phyloP scores from a whole-genome alignment of 805 yeast genomes.

The Cyberlindnera maritima region DNA sequence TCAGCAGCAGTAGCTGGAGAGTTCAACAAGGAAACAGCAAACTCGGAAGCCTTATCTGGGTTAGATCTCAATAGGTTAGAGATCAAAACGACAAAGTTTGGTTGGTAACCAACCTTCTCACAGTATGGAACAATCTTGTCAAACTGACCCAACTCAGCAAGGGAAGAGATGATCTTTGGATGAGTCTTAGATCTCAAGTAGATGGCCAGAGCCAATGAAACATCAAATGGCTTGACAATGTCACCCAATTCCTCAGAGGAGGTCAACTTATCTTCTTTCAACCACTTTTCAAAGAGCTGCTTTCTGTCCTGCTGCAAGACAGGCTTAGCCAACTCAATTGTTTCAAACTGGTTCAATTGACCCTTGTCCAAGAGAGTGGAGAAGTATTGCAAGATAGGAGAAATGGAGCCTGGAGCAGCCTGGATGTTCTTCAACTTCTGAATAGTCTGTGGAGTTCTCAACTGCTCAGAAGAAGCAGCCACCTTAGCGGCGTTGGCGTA shows the following conservation, averaged over 20 bases:
- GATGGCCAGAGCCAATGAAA: constrained; percentile 84
- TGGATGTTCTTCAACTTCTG: constrained; percentile 87
- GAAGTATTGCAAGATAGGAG: constrained; percentile 92
- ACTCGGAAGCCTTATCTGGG: constrained; percentile 98
- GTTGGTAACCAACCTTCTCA: constrained; percentile 81
- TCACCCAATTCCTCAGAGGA: constrained; percentile 98
- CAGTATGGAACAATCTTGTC: constrained; percentile 95
- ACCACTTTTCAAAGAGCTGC: constrained; percentile 92
- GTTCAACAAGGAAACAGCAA: constrained; percentile 81
- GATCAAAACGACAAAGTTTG: constrained; percentile 85
- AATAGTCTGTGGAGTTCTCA: constrained; percentile 93
- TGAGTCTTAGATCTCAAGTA: constrained; percentile 81
- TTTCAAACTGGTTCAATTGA: constrained; percentile 86
- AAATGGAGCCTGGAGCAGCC: constrained; percentile 90
- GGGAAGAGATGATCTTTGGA: constrained; percentile 83
- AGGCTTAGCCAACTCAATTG: constrained; percentile 92
- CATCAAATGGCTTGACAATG: constrained; percentile 83
- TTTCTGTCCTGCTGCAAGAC: constrained; percentile 93
- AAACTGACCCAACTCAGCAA: constrained; percentile 95
- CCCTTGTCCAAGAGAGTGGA: constrained; percentile 91
- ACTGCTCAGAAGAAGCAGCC: constrained; percentile 90
- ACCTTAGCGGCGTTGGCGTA: constrained; percentile 92
- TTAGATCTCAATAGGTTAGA: constrained; percentile 88
- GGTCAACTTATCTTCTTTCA: constrained; percentile 90
- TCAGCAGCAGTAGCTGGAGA: constrained; percentile 55